Evolutionary conservation across 805 yeast genomes (phyloP).

Genomic region (Cyberlindnera misumaiensis): DNA sequence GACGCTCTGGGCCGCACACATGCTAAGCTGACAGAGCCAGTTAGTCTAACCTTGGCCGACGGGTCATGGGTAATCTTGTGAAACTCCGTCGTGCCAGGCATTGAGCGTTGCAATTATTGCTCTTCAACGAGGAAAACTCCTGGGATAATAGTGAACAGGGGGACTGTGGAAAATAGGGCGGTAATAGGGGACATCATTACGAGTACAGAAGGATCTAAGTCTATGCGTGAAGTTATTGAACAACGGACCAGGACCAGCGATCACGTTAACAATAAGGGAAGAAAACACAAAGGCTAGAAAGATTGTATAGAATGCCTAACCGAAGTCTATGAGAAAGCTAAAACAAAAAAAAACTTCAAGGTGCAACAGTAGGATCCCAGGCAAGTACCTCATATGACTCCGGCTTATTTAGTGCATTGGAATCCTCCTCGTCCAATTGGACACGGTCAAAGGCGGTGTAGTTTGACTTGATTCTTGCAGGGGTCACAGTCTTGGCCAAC

Average conservation of each 20-base stretch:
- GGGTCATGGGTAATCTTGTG: conserved; percentile 4
- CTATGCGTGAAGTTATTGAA: no score
- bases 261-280: no score
- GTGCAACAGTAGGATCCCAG: conserved; percentile 20
- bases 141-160: no score
- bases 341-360: no score
- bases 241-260: no score
- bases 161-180: no score
- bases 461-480: conserved; percentile 15
- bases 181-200: no score
- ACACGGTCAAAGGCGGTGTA: conserved; percentile 16
- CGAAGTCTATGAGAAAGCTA: no score
- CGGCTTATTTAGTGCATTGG: conserved; percentile 14
- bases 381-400: conserved; percentile 15
- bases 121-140: conserved; percentile 1
- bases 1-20: conserved; percentile 5
- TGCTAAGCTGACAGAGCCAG: conserved; percentile 5
- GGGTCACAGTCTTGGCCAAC: conserved; percentile 18
- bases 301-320: no score
- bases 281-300: no score
- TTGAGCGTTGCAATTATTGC: conserved; percentile 1
- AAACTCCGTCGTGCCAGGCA: neutral
- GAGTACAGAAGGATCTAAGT: no score
- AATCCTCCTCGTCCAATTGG: conserved; percentile 17
- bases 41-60: conserved; percentile 3